These are phyloP conservation scores for Plantago elongata DNA, from an alignment of 257 asterid species.

Conservation along the genomic window DNA sequence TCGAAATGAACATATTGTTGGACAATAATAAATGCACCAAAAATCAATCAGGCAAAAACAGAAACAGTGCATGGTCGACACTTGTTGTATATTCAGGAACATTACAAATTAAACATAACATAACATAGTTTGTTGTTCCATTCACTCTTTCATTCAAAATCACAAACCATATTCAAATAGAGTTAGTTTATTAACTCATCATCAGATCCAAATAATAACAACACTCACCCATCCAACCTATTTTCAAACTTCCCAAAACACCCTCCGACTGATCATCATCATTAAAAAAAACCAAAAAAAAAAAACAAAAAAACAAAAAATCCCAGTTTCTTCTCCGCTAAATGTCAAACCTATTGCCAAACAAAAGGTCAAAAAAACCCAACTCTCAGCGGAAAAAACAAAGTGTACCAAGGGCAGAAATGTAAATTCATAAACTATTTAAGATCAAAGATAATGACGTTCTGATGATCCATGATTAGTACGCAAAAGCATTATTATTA, in stretches of 20 bases:
- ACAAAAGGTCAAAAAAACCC: constrained; percentile 12
- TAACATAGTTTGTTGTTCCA: too few species aligned
- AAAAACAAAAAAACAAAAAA: background rate
- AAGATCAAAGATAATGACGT: too few species aligned
- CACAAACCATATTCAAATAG: too few species aligned
- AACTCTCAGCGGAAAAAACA: constrained; percentile 19
- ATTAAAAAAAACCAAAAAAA: background rate
- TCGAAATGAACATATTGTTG: too few species aligned
- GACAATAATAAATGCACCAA: too few species aligned
- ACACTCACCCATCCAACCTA: background rate
- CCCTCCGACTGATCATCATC: constrained; percentile 3
- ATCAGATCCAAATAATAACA: background rate
- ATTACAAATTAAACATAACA: too few species aligned
- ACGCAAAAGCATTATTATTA: constrained; percentile 40
- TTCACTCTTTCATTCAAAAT: too few species aligned
- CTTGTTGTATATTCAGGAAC: too few species aligned
- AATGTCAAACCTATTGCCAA: background rate
- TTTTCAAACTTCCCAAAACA: constrained; percentile 2
- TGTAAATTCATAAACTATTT: constrained; percentile 18
- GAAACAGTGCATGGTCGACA: too few species aligned
- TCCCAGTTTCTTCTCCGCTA: background rate
- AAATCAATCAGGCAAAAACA: too few species aligned
- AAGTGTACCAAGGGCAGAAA: constrained; percentile 34
- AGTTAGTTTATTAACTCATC: too few species aligned
- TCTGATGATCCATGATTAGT: constrained; percentile 15